Base-by-base conservation (phyloP, 208 protist species). In the Vickermania spadyakhi region DNA sequence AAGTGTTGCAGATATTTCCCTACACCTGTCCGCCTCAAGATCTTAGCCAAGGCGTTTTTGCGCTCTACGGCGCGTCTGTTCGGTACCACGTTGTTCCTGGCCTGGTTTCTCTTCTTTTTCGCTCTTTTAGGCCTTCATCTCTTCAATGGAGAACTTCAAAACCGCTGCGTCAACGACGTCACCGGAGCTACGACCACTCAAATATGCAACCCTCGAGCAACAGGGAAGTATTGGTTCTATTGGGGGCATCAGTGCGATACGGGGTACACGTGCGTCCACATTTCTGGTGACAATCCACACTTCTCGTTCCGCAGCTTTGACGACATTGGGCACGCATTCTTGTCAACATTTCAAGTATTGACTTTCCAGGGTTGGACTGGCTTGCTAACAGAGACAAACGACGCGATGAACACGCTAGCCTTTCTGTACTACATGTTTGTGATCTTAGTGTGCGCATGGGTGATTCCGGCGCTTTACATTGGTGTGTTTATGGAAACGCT, bases 21-120 rank as follows among this genome's bases (percentile, higher is more conserved):
- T 11, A 59, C 81, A 3, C 77, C 84, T 1, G 64, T 93, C 51
- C 72, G 82, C 56, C 75, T 86, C 63, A 93, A 93, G 71, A 57
- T 97, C 31, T 64, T 94, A 28, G 81, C 88, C 58, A 91, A 91
- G 74, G 79, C 88, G n/a, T 66, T 92, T 13, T 73, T 94, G 4
- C 88, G 88, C 59, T 91, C 85, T 18, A 90, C 85, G 22, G 82
- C 76, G 59, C 68, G 75, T 28, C 31, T 92, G 52, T 61, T 92
- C 42, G 61, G 91, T 42, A 76, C 89, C 30, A 79, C 69, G 52
- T 45, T 91, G 55, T 31, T 96, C 5, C 56, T 91, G 54, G 42
- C 86, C 7, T 93, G 88, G 72, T 86, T 89, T 62, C 67, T 96
- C 50, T 94, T 91, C 72, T 89, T 94, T 60, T 96, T 96, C 66